These are phyloP conservation scores for Protomyces inundatus DNA, from an alignment of 1,139 yeast species.

Conservation along the genomic window DNA sequence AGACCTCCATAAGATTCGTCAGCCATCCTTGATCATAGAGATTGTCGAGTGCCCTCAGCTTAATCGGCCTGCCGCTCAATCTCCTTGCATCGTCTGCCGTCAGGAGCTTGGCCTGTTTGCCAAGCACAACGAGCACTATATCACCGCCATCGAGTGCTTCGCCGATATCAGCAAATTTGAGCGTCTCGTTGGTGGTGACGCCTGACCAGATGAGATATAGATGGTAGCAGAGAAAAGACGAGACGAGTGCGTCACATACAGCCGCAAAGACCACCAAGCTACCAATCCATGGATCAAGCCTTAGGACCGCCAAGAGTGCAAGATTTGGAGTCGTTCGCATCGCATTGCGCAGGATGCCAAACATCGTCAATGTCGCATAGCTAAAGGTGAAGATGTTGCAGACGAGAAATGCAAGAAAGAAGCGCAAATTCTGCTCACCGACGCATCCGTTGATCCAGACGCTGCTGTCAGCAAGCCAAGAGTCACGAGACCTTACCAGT, in stretches of 20 bases:
- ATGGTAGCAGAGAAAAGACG: slow-evolving; percentile 59
- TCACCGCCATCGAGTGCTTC: slow-evolving; percentile 51
- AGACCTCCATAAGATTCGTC: not conserved
- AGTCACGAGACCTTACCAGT: slow-evolving; percentile 49
- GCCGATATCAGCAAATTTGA: slow-evolving; percentile 75
- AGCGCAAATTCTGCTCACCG: slow-evolving; percentile 68
- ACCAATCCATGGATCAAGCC: slow-evolving; percentile 4
- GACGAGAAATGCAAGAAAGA: slow-evolving; percentile 58
- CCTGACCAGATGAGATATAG: slow-evolving; percentile 64
- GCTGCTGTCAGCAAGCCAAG: not conserved
- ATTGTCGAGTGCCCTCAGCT: not conserved
- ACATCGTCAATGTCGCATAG: slow-evolving; percentile 53
- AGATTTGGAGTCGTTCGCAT: not conserved
- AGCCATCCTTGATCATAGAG: not conserved
- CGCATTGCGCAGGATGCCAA: slow-evolving; percentile 35
- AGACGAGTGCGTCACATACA: slow-evolving; percentile 40
- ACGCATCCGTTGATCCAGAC: slow-evolving; percentile 84
- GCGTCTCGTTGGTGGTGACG: slow-evolving; percentile 83
- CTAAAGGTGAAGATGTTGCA: slow-evolving; percentile 29
- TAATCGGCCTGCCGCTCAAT: not conserved
- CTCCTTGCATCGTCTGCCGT: not conserved
- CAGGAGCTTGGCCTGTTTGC: not conserved
- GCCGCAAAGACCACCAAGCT: slow-evolving; percentile 4
- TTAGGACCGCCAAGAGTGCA: not conserved
- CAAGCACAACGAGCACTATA: slow-evolving; percentile 34